phyloP scores from a whole-genome alignment of 305 asterid genomes.

The Fraxinus sp. region DNA sequence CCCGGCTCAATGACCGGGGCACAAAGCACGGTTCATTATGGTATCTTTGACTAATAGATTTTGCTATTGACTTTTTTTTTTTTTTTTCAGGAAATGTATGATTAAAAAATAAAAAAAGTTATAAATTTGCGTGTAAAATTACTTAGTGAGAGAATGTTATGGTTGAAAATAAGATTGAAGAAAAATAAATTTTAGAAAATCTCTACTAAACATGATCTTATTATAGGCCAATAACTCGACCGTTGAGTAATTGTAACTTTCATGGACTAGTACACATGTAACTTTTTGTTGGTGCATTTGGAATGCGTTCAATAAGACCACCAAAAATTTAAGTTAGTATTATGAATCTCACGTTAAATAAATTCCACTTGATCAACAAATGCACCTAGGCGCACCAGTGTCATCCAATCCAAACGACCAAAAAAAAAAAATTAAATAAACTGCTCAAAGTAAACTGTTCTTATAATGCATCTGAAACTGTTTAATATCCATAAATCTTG shows the following conservation, averaged over 20 bases:
- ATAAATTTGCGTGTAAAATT: too few relatives aligned
- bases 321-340: not conserved
- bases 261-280: not conserved
- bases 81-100: too few relatives aligned
- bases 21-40: too few relatives aligned
- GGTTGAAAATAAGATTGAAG: not conserved
- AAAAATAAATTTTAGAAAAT: too few relatives aligned
- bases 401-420: not conserved
- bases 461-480: not conserved
- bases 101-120: too few relatives aligned
- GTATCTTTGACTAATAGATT: too few relatives aligned
- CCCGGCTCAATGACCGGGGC: too few relatives aligned
- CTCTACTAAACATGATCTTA: not conserved
- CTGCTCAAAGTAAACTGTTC: not conserved
- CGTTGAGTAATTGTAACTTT: not conserved
- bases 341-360: not conserved
- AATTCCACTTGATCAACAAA: not conserved
- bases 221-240: not conserved
- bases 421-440: too few relatives aligned
- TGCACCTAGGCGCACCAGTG: not conserved
- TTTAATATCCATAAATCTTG: not conserved
- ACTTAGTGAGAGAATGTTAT: too few relatives aligned
- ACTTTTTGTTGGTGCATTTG: not conserved
- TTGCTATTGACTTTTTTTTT: not conserved
- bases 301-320: not conserved